Evolutionary conservation across 495 filamentous ascomycete species (phyloP), one percentile per base, ranked within the genome.

Genomic region (Aspergillus carlsbadensis): DNA sequence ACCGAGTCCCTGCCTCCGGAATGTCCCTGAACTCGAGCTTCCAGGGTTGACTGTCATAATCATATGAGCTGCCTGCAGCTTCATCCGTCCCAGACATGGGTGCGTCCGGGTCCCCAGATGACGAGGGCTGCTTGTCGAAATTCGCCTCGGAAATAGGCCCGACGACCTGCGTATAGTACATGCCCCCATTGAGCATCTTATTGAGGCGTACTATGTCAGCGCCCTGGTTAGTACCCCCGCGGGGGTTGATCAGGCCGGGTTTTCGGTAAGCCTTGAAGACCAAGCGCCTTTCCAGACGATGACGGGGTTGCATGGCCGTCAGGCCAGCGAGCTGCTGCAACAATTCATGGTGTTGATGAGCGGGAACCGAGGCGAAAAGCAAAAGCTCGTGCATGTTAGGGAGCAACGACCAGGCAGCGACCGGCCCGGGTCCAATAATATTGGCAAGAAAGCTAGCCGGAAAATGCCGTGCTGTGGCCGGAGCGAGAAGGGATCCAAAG

Each of bases 301-400:
- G 76, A 58, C 77, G 72, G 21, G 87, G 87, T 56, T 84, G 81
- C 82, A 87, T 86, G 57, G 82, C 83, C 24, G 84, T 81, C 52
- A 89, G 67, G 42, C 85, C 87, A 20, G 85, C 80, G 50, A 90
- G 78, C 63, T 89, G 82, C 51, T 86, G 81, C 46, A 88, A 74
- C 41, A 89, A 76, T 69, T 87, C 85, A 61, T 76, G 68, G 62
- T 77, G 76, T 52, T 78, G 73, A 33, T 75, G 71, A 13, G 58
- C 63, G 8, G 74, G 73, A 44, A 78, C 76, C 66, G 73, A 76
- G 72, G 76, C 76, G 68, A 78, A 78, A 24, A 78, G 63, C 41
- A 75, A 58, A 35, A 77, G 65, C 69, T 78, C 74, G 51, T 78
- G 75, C 76, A 79, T 79, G 46, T 53, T 34, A 22, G 11, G 15